phyloP scores from a whole-genome alignment of 2,329 filamentous ascomycete genomes.

The Sphaceloma murrayae region DNA sequence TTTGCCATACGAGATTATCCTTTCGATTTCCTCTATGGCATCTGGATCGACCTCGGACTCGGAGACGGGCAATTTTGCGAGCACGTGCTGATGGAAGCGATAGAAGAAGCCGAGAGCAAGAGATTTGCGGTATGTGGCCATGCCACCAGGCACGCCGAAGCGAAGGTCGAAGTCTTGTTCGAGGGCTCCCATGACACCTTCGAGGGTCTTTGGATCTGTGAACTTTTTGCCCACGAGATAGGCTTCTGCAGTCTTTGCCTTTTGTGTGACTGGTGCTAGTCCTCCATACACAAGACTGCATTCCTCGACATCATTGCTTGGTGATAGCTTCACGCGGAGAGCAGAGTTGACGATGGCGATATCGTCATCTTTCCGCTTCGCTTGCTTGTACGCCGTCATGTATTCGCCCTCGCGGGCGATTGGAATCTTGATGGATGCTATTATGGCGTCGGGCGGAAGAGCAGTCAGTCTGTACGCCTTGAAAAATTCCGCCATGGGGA shows the following conservation, averaged over 20 bases:
- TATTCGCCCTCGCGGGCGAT: slow-evolving; percentile 66
- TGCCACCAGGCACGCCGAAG: slow-evolving; percentile 89
- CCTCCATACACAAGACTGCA: slow-evolving; percentile 84
- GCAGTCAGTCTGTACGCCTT: slow-evolving; percentile 82
- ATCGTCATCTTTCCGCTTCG: slow-evolving; percentile 95
- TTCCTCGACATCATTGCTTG: slow-evolving; percentile 59
- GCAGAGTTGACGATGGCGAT: slow-evolving; percentile 95
- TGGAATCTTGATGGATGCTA: slow-evolving; percentile 79
- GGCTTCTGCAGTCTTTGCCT: slow-evolving; percentile 66
- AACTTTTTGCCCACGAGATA: slow-evolving; percentile 71
- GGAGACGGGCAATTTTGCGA: slow-evolving; percentile 48
- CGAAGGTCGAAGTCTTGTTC: slow-evolving; percentile 79
- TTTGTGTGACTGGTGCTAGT: slow-evolving; percentile 87
- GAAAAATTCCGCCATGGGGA: slow-evolving; percentile 91
- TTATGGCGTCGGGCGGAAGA: slow-evolving; percentile 69
- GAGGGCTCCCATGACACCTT: slow-evolving; percentile 83
- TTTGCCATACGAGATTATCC: slow-evolving; percentile 67
- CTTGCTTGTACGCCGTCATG: slow-evolving; percentile 86
- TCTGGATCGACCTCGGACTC: slow-evolving; percentile 56
- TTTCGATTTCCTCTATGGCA: slow-evolving; percentile 73
- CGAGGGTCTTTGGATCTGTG: slow-evolving; percentile 70
- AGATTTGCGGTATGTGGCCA: slow-evolving; percentile 92
- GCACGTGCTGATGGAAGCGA: slow-evolving; percentile 85
- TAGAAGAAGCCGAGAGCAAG: slow-evolving; percentile 93
- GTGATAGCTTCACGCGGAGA: slow-evolving; percentile 61